A percentile compares a stretch with the other conserved stretches of the same genome.
phyloP scores from a whole-genome alignment of 768 basidiomycete genomes.

The Mycena venus region DNA sequence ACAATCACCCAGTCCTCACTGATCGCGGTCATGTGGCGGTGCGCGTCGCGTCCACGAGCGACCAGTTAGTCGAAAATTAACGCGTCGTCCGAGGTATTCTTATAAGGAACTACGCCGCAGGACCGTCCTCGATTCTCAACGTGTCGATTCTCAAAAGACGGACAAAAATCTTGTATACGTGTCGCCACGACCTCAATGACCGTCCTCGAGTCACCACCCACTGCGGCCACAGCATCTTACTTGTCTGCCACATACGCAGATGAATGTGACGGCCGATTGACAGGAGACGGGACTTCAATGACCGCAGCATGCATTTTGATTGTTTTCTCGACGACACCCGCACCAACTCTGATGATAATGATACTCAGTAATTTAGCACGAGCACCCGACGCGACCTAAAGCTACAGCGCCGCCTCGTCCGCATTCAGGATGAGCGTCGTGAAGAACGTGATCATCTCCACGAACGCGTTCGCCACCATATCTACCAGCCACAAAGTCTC shows the following conservation, averaged over 20 bases:
- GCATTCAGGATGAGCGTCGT: conserved; percentile 27
- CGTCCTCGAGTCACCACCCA: not conserved
- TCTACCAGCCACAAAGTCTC: not conserved
- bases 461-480: conserved; percentile 5
- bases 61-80: too few species aligned
- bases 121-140: too few species aligned
- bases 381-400: too few species aligned
- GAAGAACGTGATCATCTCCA: conserved; percentile 31
- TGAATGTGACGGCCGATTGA: too few species aligned
- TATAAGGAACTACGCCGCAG: not conserved
- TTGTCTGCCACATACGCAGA: too few species aligned
- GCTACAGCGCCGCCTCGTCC: conserved; percentile 21
- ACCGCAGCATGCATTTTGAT: too few species aligned
- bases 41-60: too few species aligned
- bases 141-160: not conserved
- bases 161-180: not conserved
- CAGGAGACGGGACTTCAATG: too few species aligned
- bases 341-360: too few species aligned
- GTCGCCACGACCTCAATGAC: conserved; percentile 2
- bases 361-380: too few species aligned
- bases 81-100: not conserved
- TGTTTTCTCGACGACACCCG: too few species aligned
- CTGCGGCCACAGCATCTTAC: not conserved
- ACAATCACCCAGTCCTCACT: conserved; percentile 9
- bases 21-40: not conserved